Conservation (phyloP, 2,329 filamentous ascomycete species). For the Dactylellina parvicollis region DNA sequence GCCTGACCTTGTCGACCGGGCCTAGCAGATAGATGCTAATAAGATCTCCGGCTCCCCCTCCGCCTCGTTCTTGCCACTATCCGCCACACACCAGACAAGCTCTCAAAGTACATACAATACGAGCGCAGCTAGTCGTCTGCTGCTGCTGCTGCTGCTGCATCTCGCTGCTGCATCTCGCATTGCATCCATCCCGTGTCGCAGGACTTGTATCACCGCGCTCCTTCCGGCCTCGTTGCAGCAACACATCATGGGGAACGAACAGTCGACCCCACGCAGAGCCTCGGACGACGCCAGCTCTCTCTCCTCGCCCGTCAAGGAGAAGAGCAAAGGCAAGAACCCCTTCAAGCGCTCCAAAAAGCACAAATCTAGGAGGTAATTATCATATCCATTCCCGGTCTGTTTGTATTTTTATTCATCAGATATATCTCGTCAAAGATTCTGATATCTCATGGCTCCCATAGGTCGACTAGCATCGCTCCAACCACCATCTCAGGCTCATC, state of each 20-base stretch:
- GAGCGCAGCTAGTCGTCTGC: neutral
- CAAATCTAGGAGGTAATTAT: slow-evolving; percentile 37
- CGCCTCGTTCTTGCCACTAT: neutral
- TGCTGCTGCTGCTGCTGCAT: no score
- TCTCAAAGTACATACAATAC: neutral
- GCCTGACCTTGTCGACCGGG: slow-evolving; percentile 1
- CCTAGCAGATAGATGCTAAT: neutral
- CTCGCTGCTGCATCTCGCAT: slow-evolving; percentile 2
- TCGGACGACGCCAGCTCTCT: neutral
- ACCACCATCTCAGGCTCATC: slow-evolving; percentile 38
- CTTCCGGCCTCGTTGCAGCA: neutral
- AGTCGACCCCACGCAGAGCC: slow-evolving; percentile 36
- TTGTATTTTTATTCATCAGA: no score
- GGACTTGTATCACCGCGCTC: neutral
- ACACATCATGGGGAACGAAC: slow-evolving; percentile 52
- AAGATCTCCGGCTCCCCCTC: neutral
- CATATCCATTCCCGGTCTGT: neutral
- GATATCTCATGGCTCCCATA: neutral
- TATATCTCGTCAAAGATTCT: slow-evolving; percentile 4
- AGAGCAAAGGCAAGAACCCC: slow-evolving; percentile 14
- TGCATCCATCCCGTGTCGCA: neutral
- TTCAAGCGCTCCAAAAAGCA: slow-evolving; percentile 38
- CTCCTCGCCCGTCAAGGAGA: slow-evolving; percentile 13
- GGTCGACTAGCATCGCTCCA: slow-evolving; percentile 38
- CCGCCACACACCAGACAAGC: no score